Evolutionary conservation across 345 rosid genomes (phyloP).

Genomic region (Iberis pinnata): DNA sequence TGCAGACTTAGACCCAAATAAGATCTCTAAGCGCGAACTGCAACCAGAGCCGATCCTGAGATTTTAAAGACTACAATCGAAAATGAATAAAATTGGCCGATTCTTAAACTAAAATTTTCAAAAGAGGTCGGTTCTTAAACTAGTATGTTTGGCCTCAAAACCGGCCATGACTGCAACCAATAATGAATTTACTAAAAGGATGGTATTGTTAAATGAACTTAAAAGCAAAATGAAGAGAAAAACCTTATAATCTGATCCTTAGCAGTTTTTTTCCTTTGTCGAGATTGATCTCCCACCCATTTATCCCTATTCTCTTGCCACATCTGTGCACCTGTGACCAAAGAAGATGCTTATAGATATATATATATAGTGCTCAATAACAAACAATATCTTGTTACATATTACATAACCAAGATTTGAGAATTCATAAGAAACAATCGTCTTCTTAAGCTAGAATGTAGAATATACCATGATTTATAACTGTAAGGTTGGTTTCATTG

Average conservation of each 20-base stretch:
- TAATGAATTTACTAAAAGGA: no score
- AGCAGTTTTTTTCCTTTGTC: constrained; percentile 29
- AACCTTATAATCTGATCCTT: constrained; percentile 83
- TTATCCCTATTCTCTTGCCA: constrained; percentile 74
- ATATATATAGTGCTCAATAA: constrained; percentile 22
- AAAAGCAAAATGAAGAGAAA: neutral
- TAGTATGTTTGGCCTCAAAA: no score
- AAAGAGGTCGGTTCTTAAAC: no score
- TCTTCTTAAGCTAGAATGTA: constrained; percentile 1
- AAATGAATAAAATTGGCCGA: no score
- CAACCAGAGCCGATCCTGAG: no score
- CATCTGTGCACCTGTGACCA: constrained; percentile 46
- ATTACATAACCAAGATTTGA: constrained; percentile 9
- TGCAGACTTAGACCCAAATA: no score
- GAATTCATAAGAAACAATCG: neutral
- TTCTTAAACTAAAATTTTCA: no score
- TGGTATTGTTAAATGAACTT: no score
- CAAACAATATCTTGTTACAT: neutral
- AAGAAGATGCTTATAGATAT: constrained; percentile 15
- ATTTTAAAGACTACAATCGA: no score
- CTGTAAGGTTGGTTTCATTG: constrained; percentile 15
- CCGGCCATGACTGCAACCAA: no score
- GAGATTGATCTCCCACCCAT: constrained; percentile 69
- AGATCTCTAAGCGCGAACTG: no score
- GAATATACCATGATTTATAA: constrained; percentile 29